A percentile compares a stretch with the other conserved stretches of the same genome.
These are phyloP conservation scores for Globisporangium paddicum DNA, from an alignment of 352 stramenopile species.

Conservation along the genomic window DNA sequence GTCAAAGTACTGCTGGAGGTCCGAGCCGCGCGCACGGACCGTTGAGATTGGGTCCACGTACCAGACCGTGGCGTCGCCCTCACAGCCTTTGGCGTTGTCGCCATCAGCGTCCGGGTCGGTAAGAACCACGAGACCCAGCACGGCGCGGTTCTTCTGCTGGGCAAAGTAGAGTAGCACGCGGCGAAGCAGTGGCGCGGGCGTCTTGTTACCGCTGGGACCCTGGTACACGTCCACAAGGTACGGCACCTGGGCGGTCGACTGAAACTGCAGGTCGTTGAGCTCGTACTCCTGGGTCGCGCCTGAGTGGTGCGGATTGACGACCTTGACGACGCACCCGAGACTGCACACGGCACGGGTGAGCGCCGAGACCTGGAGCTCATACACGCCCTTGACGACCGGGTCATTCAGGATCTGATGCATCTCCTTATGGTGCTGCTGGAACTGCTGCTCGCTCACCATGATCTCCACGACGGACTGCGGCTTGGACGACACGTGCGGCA, in stretches of 20 bases:
- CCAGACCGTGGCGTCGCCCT: slow-evolving; percentile 55
- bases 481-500: slow-evolving; percentile 51
- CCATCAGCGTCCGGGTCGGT: slow-evolving; percentile 28
- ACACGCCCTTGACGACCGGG: slow-evolving; percentile 84
- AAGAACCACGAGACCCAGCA: slow-evolving; percentile 46
- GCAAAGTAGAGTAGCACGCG: slow-evolving; percentile 69
- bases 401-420: slow-evolving; percentile 80
- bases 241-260: slow-evolving; percentile 56
- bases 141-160: slow-evolving; percentile 61
- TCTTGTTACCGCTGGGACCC: slow-evolving; percentile 5
- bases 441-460: slow-evolving; percentile 63
- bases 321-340: slow-evolving; percentile 86
- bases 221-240: slow-evolving; percentile 50
- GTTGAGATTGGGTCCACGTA: slow-evolving; percentile 66
- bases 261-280: slow-evolving; percentile 65
- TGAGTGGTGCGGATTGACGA: slow-evolving; percentile 46
- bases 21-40: slow-evolving; percentile 37
- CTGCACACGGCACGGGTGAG: slow-evolving; percentile 87
- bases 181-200: slow-evolving; percentile 24
- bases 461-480: slow-evolving; percentile 63
- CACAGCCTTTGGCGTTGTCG: slow-evolving; percentile 10
- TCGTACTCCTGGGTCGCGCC: slow-evolving; percentile 49
- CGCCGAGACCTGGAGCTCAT: slow-evolving; percentile 91
- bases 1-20: slow-evolving; percentile 52
- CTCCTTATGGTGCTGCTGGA: slow-evolving; percentile 69